Percentiles rank a stretch among this genome's conserved stretches.
phyloP scores from a whole-genome alignment of 345 rosid species.

The Barbarea vulgaris region DNA sequence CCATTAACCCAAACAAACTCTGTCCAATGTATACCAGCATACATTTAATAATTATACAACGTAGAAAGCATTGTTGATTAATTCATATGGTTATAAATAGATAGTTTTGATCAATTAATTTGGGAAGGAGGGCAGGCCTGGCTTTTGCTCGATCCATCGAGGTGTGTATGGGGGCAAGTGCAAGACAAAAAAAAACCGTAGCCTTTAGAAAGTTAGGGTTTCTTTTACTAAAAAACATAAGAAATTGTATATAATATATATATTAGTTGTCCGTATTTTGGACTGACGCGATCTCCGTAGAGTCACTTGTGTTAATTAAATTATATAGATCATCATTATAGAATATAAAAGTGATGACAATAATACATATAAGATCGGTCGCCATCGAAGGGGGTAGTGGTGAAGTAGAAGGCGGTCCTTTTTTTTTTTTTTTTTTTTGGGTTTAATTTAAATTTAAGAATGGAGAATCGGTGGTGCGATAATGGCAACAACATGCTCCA shows the following conservation, averaged over 20 bases:
- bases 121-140: conserved; percentile 20
- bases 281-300: conserved; percentile 33
- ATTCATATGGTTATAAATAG: conserved; percentile 7
- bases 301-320: conserved; percentile 22
- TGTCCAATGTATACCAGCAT: neutral
- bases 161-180: conserved; percentile 22
- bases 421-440: neutral
- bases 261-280: conserved; percentile 13
- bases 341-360: neutral
- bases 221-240: neutral
- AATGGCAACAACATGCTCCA: conserved; percentile 43
- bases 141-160: conserved; percentile 25
- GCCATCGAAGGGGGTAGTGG: conserved; percentile 40
- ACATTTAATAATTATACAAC: neutral
- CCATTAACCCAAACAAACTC: neutral
- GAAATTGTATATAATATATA: conserved; percentile 1
- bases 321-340: conserved; percentile 8
- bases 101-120: neutral
- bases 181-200: conserved; percentile 16
- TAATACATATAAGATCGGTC: conserved; percentile 36
- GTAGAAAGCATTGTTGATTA: neutral
- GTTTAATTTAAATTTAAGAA: neutral
- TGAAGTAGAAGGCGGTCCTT: conserved; percentile 37
- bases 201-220: conserved; percentile 40
- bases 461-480: conserved; percentile 36